Conservation (phyloP, 2,329 filamentous ascomycete species). For the Amesomyces nigricolor region DNA sequence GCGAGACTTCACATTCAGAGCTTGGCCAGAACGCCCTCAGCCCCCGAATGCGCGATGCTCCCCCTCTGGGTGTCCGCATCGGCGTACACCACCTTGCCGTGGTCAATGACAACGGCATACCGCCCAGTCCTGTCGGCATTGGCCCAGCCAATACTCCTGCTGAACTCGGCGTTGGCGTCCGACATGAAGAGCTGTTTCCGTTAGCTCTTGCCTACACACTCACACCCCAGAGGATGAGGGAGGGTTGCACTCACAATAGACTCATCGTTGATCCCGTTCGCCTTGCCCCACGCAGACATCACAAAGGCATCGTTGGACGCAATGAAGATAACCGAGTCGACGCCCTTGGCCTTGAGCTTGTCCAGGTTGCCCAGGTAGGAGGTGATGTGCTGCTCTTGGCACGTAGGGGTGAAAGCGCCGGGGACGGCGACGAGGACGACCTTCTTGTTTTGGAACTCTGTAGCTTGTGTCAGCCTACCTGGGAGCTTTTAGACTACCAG, state of each 20-base stretch:
- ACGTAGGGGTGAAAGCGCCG: conserved; percentile 82
- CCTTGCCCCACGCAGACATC: conserved; percentile 87
- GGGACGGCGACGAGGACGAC: conserved; percentile 51
- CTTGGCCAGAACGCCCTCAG: conserved; percentile 49
- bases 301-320: conserved; percentile 82
- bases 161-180: conserved; percentile 65
- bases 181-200: conserved; percentile 62
- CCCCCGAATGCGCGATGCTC: conserved; percentile 45
- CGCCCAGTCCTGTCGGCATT: conserved; percentile 68
- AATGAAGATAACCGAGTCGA: conserved; percentile 76
- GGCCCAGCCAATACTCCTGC: conserved; percentile 71
- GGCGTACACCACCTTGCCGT: conserved; percentile 78
- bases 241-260: conserved; percentile 42
- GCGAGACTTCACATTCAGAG: conserved; percentile 35
- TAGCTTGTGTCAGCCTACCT: neutral
- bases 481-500: neutral
- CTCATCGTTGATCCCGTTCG: conserved; percentile 70
- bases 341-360: conserved; percentile 70
- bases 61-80: conserved; percentile 59
- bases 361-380: conserved; percentile 69
- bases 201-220: neutral
- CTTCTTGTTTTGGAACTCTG: conserved; percentile 54
- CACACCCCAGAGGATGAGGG: neutral
- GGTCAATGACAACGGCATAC: conserved; percentile 75
- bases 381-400: conserved; percentile 74